phyloP scores from a whole-genome alignment of 164 flowering plant species.

The Annona squamosa region DNA sequence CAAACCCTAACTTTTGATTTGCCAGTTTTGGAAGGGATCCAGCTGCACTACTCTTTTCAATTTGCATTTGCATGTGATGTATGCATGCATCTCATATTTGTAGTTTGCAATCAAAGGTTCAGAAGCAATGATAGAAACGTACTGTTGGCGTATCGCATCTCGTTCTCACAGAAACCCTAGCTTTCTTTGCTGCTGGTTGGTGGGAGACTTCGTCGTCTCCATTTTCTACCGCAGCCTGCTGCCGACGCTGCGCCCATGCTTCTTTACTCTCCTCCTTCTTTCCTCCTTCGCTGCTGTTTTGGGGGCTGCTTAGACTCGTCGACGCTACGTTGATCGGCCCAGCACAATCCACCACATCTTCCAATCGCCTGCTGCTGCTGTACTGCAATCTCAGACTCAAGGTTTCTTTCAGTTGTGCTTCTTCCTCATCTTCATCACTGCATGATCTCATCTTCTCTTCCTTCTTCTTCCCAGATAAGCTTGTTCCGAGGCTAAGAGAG shows the following conservation, averaged over 20 bases:
- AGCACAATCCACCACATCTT: constrained; percentile 1
- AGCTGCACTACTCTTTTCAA: too few relatives aligned
- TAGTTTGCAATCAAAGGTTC: too few relatives aligned
- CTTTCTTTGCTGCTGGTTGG: constrained; percentile 50
- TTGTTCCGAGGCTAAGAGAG: constrained; percentile 66
- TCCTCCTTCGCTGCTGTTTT: constrained; percentile 31
- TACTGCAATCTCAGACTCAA: constrained; percentile 35
- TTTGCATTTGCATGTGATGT: too few relatives aligned
- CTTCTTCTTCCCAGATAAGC: constrained; percentile 23
- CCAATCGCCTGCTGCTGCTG: constrained; percentile 16
- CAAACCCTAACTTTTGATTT: too few relatives aligned
- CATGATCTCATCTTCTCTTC: constrained; percentile 21
- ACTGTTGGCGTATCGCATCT: constrained; percentile 82
- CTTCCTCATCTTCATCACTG: constrained; percentile 18
- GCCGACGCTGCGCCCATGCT: constrained; percentile 45
- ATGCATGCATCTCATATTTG: too few relatives aligned
- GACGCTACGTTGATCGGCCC: constrained; percentile 9
- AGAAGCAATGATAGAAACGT: constrained; percentile 12
- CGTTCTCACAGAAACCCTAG: constrained; percentile 82
- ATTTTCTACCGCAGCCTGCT: constrained; percentile 28
- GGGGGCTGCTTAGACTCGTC: constrained; percentile 24
- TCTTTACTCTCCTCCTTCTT: constrained; percentile 35
- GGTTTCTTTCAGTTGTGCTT: constrained; percentile 17
- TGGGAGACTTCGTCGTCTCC: constrained; percentile 47
- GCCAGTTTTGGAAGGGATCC: too few relatives aligned